Evolutionary conservation across 352 stramenopile species (phyloP), one percentile per base, ranked within the genome.

Genomic region (Globisporangium carolinianum): DNA sequence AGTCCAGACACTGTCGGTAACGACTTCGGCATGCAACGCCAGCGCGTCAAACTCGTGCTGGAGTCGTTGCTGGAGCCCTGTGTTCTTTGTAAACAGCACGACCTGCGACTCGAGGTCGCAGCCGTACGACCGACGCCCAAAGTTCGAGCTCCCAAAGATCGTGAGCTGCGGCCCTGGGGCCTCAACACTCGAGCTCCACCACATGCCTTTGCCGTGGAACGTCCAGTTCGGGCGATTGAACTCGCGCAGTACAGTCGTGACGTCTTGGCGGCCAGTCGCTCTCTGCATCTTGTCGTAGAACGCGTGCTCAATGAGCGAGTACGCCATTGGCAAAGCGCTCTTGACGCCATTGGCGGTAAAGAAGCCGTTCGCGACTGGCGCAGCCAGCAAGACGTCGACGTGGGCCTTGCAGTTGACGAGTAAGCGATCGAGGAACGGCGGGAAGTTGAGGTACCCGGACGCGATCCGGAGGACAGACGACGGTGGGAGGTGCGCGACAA

Each of bases 171-270:
- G 68, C 5, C n/a, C n/a, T n/a, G 65, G 7, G 10, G 45, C 6
- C 6, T 68, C 39, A 15, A 49, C 7, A 10, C 67, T 63, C 32
- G 78, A 73, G 18, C 69, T 71, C 67, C 74, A 85, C 83, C 83
- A 93, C 75, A 93, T 89, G n/a, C 83, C 83, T 58, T 93, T 93
- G 58, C 76, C 80, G 57, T 93, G 83, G 69, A 93, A 93, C 48
- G 83, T 93, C 83, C 83, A 93, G 7, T 57, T 58, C 1, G 71
- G 55, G 8, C 79, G 78, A 48, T 83, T 83, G 59, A 83, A 93
- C 50, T 93, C 83, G 6, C 78, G 69, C n/a, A 93, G 49, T 5
- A 75, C 65, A 0, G 79, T 76, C 38, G 61, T 57, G 37, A 69
- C 88, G 36, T 65, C 41, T 15, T 6, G 6, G 38, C 38, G 38